Conservation (phyloP, 352 stramenopile species). For the Pythium volutum region DNA sequence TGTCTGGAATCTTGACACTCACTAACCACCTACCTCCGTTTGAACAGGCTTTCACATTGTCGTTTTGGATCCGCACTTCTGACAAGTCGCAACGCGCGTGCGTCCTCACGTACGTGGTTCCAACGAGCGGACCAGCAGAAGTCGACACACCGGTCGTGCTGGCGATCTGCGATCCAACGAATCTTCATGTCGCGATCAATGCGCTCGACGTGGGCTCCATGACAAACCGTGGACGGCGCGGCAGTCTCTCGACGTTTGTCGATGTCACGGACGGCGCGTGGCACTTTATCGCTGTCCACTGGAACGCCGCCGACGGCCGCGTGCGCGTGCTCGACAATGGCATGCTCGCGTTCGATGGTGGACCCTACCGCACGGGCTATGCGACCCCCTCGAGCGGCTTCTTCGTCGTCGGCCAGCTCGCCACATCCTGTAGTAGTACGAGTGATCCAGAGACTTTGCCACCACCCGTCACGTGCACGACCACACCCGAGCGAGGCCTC, state of each 20-base stretch:
- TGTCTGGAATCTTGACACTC: background rate
- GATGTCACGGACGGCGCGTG: conserved; percentile 63
- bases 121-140: background rate
- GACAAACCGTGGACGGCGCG: background rate
- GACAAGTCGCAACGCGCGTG: conserved; percentile 31
- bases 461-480: conserved; percentile 26
- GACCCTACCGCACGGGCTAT: conserved; percentile 44
- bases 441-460: background rate
- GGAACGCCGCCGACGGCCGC: conserved; percentile 52
- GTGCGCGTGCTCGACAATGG: conserved; percentile 62
- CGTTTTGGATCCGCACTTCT: conserved; percentile 58
- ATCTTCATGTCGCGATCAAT: conserved; percentile 51
- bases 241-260: conserved; percentile 47
- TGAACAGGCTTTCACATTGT: conserved; percentile 48
- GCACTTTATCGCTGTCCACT: conserved; percentile 64
- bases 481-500: conserved; percentile 29
- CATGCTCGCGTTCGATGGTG: conserved; percentile 65
- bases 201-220: conserved; percentile 22
- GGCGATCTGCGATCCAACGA: conserved; percentile 58
- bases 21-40: background rate
- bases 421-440: conserved; percentile 8
- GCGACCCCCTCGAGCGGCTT: conserved; percentile 30
- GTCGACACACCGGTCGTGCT: conserved; percentile 29
- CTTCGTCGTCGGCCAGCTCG: conserved; percentile 48
- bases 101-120: conserved; percentile 43